Evolutionary conservation across 2,329 filamentous ascomycete species (phyloP), one percentile per base, ranked within the genome.

Genomic region (Fusarium sp.): DNA sequence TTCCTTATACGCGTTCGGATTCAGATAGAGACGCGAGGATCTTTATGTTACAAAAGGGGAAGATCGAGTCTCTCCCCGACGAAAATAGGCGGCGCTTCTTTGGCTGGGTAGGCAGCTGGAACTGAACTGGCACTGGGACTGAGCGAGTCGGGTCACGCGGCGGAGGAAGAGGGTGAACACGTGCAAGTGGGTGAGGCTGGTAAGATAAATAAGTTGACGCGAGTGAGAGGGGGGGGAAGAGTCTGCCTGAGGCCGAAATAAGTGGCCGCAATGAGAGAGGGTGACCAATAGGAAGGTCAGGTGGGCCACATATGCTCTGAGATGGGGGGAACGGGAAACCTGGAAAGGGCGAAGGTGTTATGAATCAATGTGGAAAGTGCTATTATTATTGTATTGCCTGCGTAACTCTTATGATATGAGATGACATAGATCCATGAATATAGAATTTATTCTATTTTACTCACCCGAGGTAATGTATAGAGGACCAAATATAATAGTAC

Each of bases 161-260:
- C 75, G 73, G 76, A 73, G 73, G 74, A 79, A 77, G 74, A 77
- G 75, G 75, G 75, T 76, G 76, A 81, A 80, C 81, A 82, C 81
- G 81, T 82, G 81, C 80, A 80, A 78, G 75, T 79, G 78, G 76
- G 78, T 79, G 78, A 78, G 77, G 77, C 71, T 76, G 78, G 73
- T 69, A 74, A 74, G 75, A 80, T 80, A 80, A 80, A 80, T 80
- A 80, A 69, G 38, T 67, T 38, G 64, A 67, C 67, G 64, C 65
- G 55, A 58, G 57, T 54, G 54, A 68, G 60, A 69, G 60, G 56
- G 60, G 33, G 33, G 69, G 60, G 58, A 18, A 32, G 14, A 18
- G n/a, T 15, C 3, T 73, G 74, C 73, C 73, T 76, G 73, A 76
- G 75, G 75, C 75, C 42, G 44, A 59, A 30, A 57, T 30, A 30